Conservation (phyloP, 2,329 filamentous ascomycete genomes). For the Talaromyces sp. region DNA sequence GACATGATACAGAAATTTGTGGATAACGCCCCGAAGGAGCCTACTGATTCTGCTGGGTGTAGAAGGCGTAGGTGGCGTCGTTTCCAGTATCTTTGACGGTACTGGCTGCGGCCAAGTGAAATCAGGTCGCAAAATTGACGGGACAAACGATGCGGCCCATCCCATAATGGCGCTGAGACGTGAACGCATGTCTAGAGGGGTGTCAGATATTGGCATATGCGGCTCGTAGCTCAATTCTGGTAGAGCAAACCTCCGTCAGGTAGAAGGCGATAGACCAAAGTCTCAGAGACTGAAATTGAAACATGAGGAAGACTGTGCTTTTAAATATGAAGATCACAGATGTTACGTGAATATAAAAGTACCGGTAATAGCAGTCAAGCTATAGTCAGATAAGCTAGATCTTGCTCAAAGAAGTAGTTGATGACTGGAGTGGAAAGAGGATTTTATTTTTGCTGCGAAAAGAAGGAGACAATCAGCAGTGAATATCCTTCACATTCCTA, state of each 20-base stretch:
- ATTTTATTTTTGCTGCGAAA: too few relatives aligned
- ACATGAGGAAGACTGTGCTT: background rate
- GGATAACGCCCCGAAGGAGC: slow-evolving; percentile 29
- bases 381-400: too few relatives aligned
- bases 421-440: too few relatives aligned
- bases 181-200: background rate
- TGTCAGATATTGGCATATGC: background rate
- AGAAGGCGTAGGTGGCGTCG: slow-evolving; percentile 25
- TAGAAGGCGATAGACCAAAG: background rate
- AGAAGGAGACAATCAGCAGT: too few relatives aligned
- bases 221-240: background rate
- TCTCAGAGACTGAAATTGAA: background rate
- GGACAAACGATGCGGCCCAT: background rate
- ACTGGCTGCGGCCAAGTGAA: slow-evolving; percentile 28
- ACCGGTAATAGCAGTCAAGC: background rate
- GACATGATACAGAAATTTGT: slow-evolving; percentile 28
- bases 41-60: slow-evolving; percentile 21
- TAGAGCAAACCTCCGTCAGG: background rate
- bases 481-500: too few relatives aligned
- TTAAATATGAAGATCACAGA: background rate
- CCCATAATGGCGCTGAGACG: background rate
- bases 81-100: slow-evolving; percentile 19
- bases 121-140: slow-evolving; percentile 20
- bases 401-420: too few relatives aligned
- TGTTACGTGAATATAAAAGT: background rate